Conservation (phyloP, 2,329 filamentous ascomycete species). For the Stagonosporopsis chrysanthemi region DNA sequence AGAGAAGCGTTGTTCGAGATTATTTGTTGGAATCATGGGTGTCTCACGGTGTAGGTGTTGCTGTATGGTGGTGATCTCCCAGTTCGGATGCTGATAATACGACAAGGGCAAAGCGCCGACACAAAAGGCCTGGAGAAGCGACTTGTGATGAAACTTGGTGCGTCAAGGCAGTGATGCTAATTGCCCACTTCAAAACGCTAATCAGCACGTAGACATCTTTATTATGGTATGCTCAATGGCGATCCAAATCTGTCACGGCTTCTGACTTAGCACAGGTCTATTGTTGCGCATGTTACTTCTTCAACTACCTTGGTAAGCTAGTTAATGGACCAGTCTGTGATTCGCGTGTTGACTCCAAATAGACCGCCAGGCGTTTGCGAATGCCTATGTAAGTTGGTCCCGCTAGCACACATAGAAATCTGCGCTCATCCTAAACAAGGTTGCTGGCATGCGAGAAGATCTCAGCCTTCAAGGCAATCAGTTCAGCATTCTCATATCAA, state of each 20-base stretch:
- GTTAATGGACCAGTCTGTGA: not conserved
- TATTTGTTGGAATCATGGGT: not conserved
- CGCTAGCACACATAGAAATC: no score
- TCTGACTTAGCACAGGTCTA: slow-evolving; percentile 19
- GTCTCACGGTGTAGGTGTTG: not conserved
- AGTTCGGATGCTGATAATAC: slow-evolving; percentile 6
- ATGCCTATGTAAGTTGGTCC: slow-evolving; percentile 3
- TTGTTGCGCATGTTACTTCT: slow-evolving; percentile 37
- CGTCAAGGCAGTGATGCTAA: not conserved
- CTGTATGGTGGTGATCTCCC: not conserved
- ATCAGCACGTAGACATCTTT: not conserved
- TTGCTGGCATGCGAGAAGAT: slow-evolving; percentile 34
- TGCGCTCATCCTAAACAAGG: not conserved
- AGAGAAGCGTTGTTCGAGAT: not conserved
- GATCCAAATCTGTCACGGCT: not conserved
- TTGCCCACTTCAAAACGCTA: not conserved
- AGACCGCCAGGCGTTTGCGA: slow-evolving; percentile 10
- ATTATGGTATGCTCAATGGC: not conserved
- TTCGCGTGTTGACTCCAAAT: not conserved
- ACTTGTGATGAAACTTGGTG: slow-evolving; percentile 12
- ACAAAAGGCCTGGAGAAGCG: slow-evolving; percentile 4
- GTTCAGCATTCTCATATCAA: slow-evolving; percentile 34
- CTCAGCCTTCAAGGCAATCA: slow-evolving; percentile 33
- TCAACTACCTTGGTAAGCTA: slow-evolving; percentile 37
- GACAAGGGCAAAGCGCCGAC: slow-evolving; percentile 37